A percentile compares a stretch with the other conserved stretches of the same genome.
phyloP scores from a whole-genome alignment of 139 green algal genomes.

The Cymbomonas tetramitiformis region DNA sequence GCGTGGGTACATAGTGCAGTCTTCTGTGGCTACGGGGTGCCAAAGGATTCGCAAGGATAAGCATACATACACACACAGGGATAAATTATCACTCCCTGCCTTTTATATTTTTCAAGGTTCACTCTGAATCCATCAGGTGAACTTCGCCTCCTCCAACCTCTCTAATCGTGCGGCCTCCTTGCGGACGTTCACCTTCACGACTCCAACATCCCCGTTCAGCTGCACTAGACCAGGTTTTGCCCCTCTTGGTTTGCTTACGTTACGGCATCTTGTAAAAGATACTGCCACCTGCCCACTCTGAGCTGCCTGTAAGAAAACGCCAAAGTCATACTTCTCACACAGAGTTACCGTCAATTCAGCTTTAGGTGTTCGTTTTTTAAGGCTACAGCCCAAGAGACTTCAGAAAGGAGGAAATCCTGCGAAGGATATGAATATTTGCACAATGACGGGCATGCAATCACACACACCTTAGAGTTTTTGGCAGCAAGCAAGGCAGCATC shows the following conservation, averaged over 20 bases:
- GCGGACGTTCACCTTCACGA: constrained; percentile 4
- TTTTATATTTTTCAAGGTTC: no score
- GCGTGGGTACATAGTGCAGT: no score
- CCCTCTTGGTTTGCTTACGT: constrained; percentile 16
- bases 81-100: no score
- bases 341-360: no score
- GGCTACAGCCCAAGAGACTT: no score
- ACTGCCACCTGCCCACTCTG: constrained; percentile 8
- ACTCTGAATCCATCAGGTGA: no score
- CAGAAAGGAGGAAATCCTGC: no score
- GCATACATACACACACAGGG: no score
- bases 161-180: constrained; percentile 7
- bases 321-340: neutral
- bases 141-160: constrained; percentile 1
- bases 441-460: no score
- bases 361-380: no score
- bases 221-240: constrained; percentile 17
- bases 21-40: no score
- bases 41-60: no score
- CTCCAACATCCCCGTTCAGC: constrained; percentile 12
- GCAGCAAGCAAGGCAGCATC: constrained; percentile 16
- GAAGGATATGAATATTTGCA: neutral
- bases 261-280: constrained; percentile 6
- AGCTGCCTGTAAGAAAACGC: neutral
- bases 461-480: constrained; percentile 14